These are phyloP conservation scores for Pestalotiopsis sp. DNA, from an alignment of 2,329 filamentous ascomycete genomes.

Conservation along the genomic window DNA sequence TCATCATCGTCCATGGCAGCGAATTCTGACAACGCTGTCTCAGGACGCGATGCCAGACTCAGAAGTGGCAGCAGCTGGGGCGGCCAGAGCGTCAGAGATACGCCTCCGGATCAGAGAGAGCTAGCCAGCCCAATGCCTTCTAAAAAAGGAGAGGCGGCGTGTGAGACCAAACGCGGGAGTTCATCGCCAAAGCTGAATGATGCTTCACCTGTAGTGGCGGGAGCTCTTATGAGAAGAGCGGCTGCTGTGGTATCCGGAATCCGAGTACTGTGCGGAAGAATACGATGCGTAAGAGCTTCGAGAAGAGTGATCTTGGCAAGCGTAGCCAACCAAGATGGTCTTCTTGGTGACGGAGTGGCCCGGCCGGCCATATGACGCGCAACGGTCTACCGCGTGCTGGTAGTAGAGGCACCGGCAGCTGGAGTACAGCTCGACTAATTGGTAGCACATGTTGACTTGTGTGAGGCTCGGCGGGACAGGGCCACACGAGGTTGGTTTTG, in stretches of 20 bases:
- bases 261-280: constrained; percentile 46
- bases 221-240: constrained; percentile 48
- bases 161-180: constrained; percentile 41
- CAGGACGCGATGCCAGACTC: not conserved
- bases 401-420: constrained; percentile 88
- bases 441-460: constrained; percentile 76
- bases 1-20: not conserved
- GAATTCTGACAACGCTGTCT: not conserved
- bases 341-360: constrained; percentile 73
- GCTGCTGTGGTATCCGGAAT: constrained; percentile 55
- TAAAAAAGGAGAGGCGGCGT: constrained; percentile 42
- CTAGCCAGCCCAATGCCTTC: constrained; percentile 46
- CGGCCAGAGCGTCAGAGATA: constrained; percentile 25
- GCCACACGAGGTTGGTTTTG: not conserved
- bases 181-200: constrained; percentile 50
- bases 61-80: not conserved
- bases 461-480: not conserved
- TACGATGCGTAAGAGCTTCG: constrained; percentile 37
- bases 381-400: constrained; percentile 82
- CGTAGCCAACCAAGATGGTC: constrained; percentile 80
- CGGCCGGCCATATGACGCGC: constrained; percentile 70
- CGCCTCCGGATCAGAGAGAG: constrained; percentile 40
- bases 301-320: constrained; percentile 60
- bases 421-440: constrained; percentile 81
- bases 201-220: constrained; percentile 46